Percentiles rank a stretch among this genome's conserved stretches.
Conservation (phyloP, 169 alveolate genomes). For the Babesia ovis region DNA sequence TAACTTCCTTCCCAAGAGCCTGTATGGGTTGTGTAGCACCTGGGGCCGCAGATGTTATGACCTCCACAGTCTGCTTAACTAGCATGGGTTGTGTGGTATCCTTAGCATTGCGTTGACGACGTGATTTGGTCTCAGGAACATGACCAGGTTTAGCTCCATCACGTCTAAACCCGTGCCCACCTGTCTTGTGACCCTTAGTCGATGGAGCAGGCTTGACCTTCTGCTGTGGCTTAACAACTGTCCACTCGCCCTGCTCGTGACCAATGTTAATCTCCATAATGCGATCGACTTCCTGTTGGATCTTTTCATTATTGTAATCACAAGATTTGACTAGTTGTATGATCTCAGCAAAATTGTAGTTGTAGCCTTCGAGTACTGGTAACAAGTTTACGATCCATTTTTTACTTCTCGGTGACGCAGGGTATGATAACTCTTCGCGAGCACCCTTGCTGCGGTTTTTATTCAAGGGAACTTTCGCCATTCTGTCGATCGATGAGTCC, state of each 20-base stretch:
- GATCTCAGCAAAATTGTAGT: conserved; percentile 58
- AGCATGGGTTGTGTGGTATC: neutral
- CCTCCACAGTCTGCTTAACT: neutral
- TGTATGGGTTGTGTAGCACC: neutral
- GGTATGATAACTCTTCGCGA: conserved; percentile 44
- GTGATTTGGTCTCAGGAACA: neutral
- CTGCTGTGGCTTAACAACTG: conserved; percentile 35
- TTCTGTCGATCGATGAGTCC: conserved; percentile 7
- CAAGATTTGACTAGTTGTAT: conserved; percentile 54
- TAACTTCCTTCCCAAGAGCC: conserved; percentile 24
- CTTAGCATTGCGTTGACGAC: conserved; percentile 18
- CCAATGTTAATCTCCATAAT: conserved; percentile 64
- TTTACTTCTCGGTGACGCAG: conserved; percentile 69
- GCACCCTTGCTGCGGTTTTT: conserved; percentile 7
- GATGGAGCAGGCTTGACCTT: neutral
- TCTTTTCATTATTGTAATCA: conserved; percentile 67
- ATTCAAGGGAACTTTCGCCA: conserved; percentile 32
- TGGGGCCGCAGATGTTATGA: neutral
- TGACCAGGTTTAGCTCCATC: neutral
- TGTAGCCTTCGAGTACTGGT: conserved; percentile 65
- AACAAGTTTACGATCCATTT: conserved; percentile 62
- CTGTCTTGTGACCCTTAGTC: conserved; percentile 13
- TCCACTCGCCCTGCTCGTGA: conserved; percentile 73
- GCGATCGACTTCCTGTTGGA: conserved; percentile 62
- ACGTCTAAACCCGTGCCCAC: neutral